Conservation (phyloP, 1,284 basidiomycete species). For the Apiotrichum akiyoshidainum region DNA sequence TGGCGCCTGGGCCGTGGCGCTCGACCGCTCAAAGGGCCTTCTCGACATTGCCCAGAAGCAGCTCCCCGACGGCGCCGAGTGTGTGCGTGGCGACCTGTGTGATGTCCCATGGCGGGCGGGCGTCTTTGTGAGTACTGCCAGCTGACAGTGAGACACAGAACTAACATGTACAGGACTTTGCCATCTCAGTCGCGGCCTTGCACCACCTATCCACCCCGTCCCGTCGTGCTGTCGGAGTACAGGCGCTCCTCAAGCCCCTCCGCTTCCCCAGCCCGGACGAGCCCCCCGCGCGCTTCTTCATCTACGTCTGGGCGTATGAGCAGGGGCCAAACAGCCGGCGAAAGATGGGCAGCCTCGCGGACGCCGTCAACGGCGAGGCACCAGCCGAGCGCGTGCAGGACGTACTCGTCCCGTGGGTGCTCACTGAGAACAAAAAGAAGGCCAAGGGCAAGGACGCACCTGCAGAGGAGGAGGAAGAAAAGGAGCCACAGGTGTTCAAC, state of each 20-base stretch:
- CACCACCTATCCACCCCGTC: constrained; percentile 81
- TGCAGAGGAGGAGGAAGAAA: constrained; percentile 5
- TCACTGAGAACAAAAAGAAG: constrained; percentile 22
- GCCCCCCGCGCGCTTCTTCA: constrained; percentile 68
- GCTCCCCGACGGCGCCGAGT: constrained; percentile 27
- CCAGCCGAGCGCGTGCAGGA: constrained; percentile 53
- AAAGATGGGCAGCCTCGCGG: constrained; percentile 53
- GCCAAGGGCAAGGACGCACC: constrained; percentile 5
- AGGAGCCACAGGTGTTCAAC: constrained; percentile 58
- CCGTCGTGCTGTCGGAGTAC: constrained; percentile 67
- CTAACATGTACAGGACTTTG: constrained; percentile 67
- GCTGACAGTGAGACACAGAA: not conserved
- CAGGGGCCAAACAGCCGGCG: constrained; percentile 81
- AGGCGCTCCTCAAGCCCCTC: constrained; percentile 65
- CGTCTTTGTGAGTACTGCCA: constrained; percentile 64
- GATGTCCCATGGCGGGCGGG: constrained; percentile 64
- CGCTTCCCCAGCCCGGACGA: constrained; percentile 51
- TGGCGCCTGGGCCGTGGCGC: constrained; percentile 61
- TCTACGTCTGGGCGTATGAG: constrained; percentile 98
- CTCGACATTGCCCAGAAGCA: constrained; percentile 68
- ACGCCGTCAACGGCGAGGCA: constrained; percentile 28
- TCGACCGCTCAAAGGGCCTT: constrained; percentile 75
- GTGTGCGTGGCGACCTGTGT: constrained; percentile 62
- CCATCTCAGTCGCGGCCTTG: constrained; percentile 91
- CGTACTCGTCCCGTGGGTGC: constrained; percentile 71